Percentiles rank a stretch among this genome's conserved stretches.
Conservation (phyloP, 306 rosid species). For the Glycine tomentella region DNA sequence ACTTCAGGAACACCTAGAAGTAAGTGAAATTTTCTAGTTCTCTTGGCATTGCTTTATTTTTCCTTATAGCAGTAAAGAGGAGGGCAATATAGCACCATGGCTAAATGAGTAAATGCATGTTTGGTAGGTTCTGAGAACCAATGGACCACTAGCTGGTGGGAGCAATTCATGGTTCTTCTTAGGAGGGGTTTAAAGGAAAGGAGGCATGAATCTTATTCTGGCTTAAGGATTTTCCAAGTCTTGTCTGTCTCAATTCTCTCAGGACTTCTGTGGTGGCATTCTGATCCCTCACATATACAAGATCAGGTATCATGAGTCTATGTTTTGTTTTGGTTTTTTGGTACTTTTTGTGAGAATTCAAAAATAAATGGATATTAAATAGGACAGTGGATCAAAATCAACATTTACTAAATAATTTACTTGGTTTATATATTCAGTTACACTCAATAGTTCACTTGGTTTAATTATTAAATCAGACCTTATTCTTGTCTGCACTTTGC, state of each 20-base stretch:
- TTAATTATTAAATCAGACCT: no score
- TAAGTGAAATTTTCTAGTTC: conserved; percentile 20
- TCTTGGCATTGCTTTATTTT: background rate
- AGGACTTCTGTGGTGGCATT: conserved; percentile 82
- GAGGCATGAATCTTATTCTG: conserved; percentile 80
- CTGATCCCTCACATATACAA: conserved; percentile 68
- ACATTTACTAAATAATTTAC: background rate
- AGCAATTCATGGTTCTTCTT: conserved; percentile 71
- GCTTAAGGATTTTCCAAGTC: conserved; percentile 79
- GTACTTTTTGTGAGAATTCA: background rate
- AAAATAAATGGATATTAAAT: background rate
- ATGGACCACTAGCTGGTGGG: conserved; percentile 84
- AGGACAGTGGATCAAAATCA: background rate
- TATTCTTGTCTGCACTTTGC: no score
- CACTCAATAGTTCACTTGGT: background rate
- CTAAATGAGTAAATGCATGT: conserved; percentile 4
- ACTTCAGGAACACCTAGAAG: conserved; percentile 53
- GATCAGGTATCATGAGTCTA: conserved; percentile 62
- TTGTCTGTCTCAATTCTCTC: conserved; percentile 78
- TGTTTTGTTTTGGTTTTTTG: background rate
- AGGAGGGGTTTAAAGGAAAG: conserved; percentile 75
- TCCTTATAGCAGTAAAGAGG: no score
- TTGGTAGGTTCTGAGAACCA: conserved; percentile 54
- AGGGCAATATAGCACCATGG: no score
- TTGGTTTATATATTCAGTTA: background rate